Conservation (phyloP, 345 rosid species). For the Raphanus raphanistrum region DNA sequence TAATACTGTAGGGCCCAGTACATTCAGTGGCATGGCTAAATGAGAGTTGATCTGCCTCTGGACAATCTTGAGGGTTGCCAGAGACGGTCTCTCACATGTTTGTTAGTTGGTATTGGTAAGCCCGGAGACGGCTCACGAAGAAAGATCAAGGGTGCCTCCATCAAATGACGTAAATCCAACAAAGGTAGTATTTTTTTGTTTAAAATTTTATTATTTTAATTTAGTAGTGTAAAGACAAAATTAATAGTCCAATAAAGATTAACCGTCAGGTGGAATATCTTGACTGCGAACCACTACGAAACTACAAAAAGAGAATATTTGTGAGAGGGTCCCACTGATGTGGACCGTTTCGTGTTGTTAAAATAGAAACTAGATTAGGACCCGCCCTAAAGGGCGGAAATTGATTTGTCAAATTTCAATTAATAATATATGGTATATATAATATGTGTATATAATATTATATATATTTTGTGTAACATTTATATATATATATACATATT, state of each 20-base stretch:
- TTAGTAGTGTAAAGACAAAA: not conserved
- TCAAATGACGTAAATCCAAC: not conserved
- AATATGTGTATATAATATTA: no score
- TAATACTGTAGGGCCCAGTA: not conserved
- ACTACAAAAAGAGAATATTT: not conserved
- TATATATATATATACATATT: no score
- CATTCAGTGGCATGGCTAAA: not conserved
- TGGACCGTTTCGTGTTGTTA: not conserved
- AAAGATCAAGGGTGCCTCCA: not conserved
- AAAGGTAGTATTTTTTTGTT: not conserved
- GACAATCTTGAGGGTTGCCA: conserved; percentile 26
- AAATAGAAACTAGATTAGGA: no score
- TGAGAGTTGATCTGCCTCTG: not conserved
- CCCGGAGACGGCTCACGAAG: conserved; percentile 24
- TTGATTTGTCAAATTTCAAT: no score
- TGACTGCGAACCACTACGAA: conserved; percentile 3
- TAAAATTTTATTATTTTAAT: not conserved
- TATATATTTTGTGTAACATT: no score
- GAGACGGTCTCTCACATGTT: conserved; percentile 20
- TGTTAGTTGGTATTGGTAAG: conserved; percentile 5
- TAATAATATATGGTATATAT: no score
- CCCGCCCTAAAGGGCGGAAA: no score
- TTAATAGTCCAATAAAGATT: not conserved
- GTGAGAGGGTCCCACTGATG: not conserved
- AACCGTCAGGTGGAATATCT: conserved; percentile 17